phyloP scores from a whole-genome alignment of 2,329 filamentous ascomycete species.

The Colletotrichum sansevieriae region DNA sequence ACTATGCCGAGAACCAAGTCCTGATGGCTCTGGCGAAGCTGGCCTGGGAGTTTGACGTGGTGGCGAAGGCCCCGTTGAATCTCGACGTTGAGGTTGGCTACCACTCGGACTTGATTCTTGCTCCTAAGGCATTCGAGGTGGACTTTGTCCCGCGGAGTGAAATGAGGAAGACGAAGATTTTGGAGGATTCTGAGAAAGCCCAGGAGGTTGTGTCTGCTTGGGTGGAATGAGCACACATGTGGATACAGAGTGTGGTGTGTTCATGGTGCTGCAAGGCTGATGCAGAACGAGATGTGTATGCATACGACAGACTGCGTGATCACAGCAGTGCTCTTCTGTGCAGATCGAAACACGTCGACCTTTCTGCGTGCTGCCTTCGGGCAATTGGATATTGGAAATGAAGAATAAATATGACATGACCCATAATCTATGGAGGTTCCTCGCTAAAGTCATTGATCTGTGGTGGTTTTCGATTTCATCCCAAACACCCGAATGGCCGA shows the following conservation, averaged over 20 bases:
- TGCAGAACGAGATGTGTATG: too few relatives aligned
- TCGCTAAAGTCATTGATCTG: too few relatives aligned
- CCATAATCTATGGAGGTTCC: too few relatives aligned
- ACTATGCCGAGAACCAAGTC: conserved; percentile 61
- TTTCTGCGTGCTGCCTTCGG: too few relatives aligned
- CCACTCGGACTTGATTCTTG: conserved; percentile 41
- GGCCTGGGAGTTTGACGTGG: conserved; percentile 63
- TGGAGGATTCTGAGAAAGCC: conserved; percentile 23
- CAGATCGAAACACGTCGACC: too few relatives aligned
- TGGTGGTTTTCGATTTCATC: too few relatives aligned
- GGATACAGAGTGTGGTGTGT: neutral
- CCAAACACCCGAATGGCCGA: too few relatives aligned
- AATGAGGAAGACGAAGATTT: conserved; percentile 35
- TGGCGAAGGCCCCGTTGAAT: conserved; percentile 44
- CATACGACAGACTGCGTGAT: too few relatives aligned
- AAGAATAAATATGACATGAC: too few relatives aligned
- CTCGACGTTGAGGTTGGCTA: conserved; percentile 46
- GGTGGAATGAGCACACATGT: conserved; percentile 1
- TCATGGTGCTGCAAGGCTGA: too few relatives aligned
- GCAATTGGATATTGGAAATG: too few relatives aligned
- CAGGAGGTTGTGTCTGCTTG: conserved; percentile 6
- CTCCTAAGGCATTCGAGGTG: conserved; percentile 43
- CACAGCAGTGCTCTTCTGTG: too few relatives aligned
- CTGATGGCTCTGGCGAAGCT: conserved; percentile 55
- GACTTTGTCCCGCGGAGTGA: conserved; percentile 43